phyloP scores from a whole-genome alignment of 306 rosid genomes.

The Crotalaria pallida region DNA sequence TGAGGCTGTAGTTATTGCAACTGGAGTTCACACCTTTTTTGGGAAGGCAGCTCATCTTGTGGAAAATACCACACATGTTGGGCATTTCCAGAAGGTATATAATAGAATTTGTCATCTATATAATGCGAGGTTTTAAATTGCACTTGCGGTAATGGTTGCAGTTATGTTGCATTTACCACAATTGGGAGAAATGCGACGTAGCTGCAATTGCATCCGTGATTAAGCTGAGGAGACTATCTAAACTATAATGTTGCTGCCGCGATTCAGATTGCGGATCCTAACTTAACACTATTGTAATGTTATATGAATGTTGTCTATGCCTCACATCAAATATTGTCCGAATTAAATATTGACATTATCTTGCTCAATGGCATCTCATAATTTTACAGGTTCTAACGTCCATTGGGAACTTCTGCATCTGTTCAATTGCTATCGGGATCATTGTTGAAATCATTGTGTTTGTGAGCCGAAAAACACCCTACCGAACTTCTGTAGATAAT shows the following conservation, averaged over 20 bases:
- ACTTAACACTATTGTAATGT: too few relatives aligned
- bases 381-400: slow-evolving; percentile 60
- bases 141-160: too few relatives aligned
- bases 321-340: background rate
- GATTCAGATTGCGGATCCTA: too few relatives aligned
- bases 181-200: too few relatives aligned
- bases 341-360: background rate
- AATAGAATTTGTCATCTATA: background rate
- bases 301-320: background rate
- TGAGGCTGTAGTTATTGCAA: slow-evolving; percentile 70
- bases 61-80: slow-evolving; percentile 68
- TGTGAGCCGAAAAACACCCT: slow-evolving; percentile 19
- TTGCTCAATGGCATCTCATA: background rate
- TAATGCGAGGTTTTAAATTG: background rate
- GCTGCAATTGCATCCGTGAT: too few relatives aligned
- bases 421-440: slow-evolving; percentile 74
- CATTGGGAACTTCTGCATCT: slow-evolving; percentile 69
- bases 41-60: slow-evolving; percentile 86
- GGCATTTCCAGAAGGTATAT: slow-evolving; percentile 70
- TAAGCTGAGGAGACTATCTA: too few relatives aligned
- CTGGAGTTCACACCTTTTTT: slow-evolving; percentile 80
- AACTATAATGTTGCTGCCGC: too few relatives aligned
- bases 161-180: too few relatives aligned
- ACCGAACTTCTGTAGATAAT: slow-evolving; percentile 53
- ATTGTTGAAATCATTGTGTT: slow-evolving; percentile 54